Evolutionary conservation across 2,329 filamentous ascomycete genomes (phyloP).

Genomic region (Nemania diffusa): DNA sequence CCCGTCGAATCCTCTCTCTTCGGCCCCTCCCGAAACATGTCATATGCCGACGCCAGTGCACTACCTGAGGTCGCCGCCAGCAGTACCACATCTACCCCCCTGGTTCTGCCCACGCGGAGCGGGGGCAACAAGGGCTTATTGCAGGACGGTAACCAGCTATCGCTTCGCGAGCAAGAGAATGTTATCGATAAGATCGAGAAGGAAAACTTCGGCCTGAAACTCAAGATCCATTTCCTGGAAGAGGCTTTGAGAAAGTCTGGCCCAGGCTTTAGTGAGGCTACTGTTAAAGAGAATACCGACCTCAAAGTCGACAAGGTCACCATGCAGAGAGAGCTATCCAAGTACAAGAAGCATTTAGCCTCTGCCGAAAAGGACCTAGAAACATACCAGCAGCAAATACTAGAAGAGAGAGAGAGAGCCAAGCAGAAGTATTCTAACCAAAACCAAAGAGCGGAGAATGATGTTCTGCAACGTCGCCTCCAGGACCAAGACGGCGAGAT

Average conservation of each 20-base stretch:
- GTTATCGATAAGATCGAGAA: conserved; percentile 97
- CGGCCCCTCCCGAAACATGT: conserved; percentile 71
- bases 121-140: conserved; percentile 73
- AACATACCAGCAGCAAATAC: conserved; percentile 81
- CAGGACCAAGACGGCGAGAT: conserved; percentile 70
- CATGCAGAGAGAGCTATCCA: conserved; percentile 86
- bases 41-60: conserved; percentile 75
- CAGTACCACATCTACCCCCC: conserved; percentile 84
- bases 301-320: conserved; percentile 91
- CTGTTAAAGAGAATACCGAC: conserved; percentile 93
- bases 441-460: conserved; percentile 69
- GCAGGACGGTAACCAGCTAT: conserved; percentile 89
- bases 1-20: conserved; percentile 78
- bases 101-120: conserved; percentile 74
- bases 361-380: conserved; percentile 89
- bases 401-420: conserved; percentile 83
- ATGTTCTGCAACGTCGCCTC: conserved; percentile 65
- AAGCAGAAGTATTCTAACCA: conserved; percentile 80
- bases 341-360: conserved; percentile 84
- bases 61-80: conserved; percentile 80
- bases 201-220: conserved; percentile 95
- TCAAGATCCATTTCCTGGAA: conserved; percentile 97
- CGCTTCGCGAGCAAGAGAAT: conserved; percentile 92
- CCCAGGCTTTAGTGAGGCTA: conserved; percentile 87
- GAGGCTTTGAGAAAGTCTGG: conserved; percentile 88